phyloP scores from a whole-genome alignment of 108 stramenopile genomes.

The Cyclotella baltica region DNA sequence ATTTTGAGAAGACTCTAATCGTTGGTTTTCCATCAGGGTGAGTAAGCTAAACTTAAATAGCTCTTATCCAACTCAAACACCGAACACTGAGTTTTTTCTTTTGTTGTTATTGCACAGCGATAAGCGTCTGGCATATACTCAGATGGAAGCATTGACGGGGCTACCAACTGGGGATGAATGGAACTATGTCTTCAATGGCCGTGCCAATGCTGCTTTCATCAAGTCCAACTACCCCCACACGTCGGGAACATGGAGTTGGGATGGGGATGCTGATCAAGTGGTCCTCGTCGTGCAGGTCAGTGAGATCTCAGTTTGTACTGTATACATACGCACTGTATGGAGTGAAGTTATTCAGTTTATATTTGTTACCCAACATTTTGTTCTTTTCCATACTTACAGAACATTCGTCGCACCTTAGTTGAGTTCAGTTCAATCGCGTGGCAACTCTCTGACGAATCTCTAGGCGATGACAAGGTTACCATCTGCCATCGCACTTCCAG shows the following conservation, averaged over 20 bases:
- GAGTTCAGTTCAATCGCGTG: neutral
- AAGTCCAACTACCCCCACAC: neutral
- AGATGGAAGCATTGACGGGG: neutral
- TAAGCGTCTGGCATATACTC: neutral
- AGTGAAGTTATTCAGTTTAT: too few relatives aligned
- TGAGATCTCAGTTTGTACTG: too few relatives aligned
- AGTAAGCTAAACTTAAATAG: too few relatives aligned
- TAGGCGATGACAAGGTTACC: neutral
- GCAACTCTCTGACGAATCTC: neutral
- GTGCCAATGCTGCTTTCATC: neutral
- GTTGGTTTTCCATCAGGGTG: constrained; percentile 13
- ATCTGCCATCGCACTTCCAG: constrained; percentile 1
- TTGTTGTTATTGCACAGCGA: neutral
- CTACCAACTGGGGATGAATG: too few relatives aligned
- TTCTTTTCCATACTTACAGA: too few relatives aligned
- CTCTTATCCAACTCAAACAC: too few relatives aligned
- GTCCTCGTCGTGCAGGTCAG: neutral
- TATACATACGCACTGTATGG: too few relatives aligned
- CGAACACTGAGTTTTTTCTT: neutral
- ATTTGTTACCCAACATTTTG: too few relatives aligned
- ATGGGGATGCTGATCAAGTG: neutral
- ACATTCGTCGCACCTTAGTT: neutral
- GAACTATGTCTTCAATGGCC: too few relatives aligned
- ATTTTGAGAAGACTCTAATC: constrained; percentile 1
- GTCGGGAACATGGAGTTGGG: constrained; percentile 3